A percentile compares a stretch with the other conserved stretches of the same genome.
phyloP scores from a whole-genome alignment of 257 asterid species.

The Scutellaria baicalensis region DNA sequence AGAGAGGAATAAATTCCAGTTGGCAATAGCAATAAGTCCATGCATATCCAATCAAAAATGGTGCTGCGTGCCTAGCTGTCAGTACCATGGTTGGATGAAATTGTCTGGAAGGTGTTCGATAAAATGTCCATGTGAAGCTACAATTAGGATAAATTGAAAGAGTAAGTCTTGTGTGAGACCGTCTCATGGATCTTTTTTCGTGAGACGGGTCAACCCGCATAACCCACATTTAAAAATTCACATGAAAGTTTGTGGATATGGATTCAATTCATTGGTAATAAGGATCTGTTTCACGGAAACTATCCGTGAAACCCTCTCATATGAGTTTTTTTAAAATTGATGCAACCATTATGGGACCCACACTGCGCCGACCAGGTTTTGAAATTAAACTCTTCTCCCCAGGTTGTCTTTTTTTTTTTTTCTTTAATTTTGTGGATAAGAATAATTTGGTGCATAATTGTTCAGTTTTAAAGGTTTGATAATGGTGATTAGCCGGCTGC shows the following conservation, averaged over 20 bases:
- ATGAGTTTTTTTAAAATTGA: no score
- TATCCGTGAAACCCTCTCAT: no score
- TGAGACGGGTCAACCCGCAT: no score
- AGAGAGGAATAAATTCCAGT: constrained; percentile 15
- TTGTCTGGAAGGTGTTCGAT: constrained; percentile 17
- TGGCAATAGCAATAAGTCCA: constrained; percentile 20
- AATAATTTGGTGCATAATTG: neutral
- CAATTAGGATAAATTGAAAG: neutral
- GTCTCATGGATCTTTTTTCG: no score
- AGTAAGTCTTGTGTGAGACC: no score
- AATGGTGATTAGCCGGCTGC: constrained; percentile 15
- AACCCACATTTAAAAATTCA: no score
- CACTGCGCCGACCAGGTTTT: constrained; percentile 32
- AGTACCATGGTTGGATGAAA: constrained; percentile 29
- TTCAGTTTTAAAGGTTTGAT: constrained; percentile 12
- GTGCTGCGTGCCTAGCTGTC: constrained; percentile 30
- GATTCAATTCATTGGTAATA: no score
- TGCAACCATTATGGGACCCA: constrained; percentile 38
- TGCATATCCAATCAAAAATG: constrained; percentile 25
- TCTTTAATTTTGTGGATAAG: constrained; percentile 13
- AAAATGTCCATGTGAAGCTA: constrained; percentile 21
- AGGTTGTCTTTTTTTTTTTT: neutral
- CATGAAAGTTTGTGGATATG: no score
- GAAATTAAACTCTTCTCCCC: constrained; percentile 6
- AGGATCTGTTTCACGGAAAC: no score